phyloP scores from a whole-genome alignment of 176 grass and related monocot genomes.

The Bromus sterilis region DNA sequence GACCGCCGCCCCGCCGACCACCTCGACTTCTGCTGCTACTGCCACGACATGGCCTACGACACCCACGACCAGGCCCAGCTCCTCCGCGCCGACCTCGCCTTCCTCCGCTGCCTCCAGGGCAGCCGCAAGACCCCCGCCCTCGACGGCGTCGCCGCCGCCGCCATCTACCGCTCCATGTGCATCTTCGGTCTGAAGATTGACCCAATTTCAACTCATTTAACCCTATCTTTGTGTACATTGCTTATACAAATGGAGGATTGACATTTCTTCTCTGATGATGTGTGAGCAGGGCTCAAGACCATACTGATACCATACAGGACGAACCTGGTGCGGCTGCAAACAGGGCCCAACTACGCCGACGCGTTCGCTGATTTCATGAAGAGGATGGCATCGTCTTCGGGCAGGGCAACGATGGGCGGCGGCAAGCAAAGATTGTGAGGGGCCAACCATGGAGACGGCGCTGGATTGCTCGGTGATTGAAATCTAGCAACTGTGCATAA shows the following conservation, averaged over 20 bases:
- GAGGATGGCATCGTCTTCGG: conserved; percentile 50
- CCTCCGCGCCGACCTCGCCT: conserved; percentile 81
- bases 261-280: neutral
- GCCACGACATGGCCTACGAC: conserved; percentile 98
- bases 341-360: conserved; percentile 44
- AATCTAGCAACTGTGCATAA: conserved; percentile 16
- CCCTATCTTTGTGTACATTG: neutral
- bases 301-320: conserved; percentile 90
- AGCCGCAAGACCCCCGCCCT: conserved; percentile 52
- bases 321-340: conserved; percentile 72
- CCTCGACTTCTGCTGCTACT: conserved; percentile 98
- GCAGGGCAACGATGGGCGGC: conserved; percentile 24
- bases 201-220: neutral
- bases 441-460: too few species aligned
- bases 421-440: conserved; percentile 54
- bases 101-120: conserved; percentile 80
- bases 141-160: conserved; percentile 50
- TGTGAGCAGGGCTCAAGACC: conserved; percentile 67
- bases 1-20: conserved; percentile 80
- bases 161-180: conserved; percentile 84
- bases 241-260: neutral
- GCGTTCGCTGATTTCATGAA: conserved; percentile 52
- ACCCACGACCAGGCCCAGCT: conserved; percentile 88
- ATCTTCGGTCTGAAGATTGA: conserved; percentile 44
- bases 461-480: neutral